Percentiles rank a stretch among this genome's conserved stretches.
phyloP scores from a whole-genome alignment of 371 early-diverging fungal genomes.

The Gilbertella persicaria region DNA sequence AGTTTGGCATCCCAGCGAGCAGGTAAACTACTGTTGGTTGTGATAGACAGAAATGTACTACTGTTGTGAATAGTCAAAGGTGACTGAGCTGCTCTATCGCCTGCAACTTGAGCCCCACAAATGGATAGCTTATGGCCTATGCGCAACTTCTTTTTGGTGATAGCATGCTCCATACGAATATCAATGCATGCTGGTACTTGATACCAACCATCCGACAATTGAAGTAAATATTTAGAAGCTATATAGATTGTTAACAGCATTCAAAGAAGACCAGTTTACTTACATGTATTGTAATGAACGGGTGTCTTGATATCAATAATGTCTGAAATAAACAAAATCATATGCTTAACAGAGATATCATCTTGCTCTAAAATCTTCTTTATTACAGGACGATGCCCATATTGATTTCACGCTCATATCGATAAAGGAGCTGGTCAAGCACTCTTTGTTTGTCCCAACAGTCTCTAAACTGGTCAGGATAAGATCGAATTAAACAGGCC shows the following conservation, averaged over 20 bases:
- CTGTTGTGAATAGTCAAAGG: conserved; percentile 19
- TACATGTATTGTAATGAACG: conserved; percentile 15
- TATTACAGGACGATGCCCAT: conserved; percentile 67
- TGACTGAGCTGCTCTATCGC: conserved; percentile 36
- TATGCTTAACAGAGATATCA: conserved; percentile 53
- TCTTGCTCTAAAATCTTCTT: conserved; percentile 75
- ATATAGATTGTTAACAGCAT: background rate
- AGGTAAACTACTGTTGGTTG: conserved; percentile 62
- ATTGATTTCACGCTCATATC: conserved; percentile 76
- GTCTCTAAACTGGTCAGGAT: conserved; percentile 43
- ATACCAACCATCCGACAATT: conserved; percentile 86
- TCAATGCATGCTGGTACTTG: conserved; percentile 62
- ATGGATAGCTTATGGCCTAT: conserved; percentile 73
- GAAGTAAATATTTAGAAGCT: conserved; percentile 30
- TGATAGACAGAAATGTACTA: conserved; percentile 40
- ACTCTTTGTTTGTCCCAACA: conserved; percentile 56
- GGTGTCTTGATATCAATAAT: conserved; percentile 28
- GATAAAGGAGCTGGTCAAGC: conserved; percentile 59
- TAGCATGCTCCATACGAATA: conserved; percentile 45
- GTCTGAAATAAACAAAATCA: conserved; percentile 71
- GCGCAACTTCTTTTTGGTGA: conserved; percentile 42
- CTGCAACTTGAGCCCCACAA: conserved; percentile 64
- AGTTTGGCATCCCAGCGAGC: conserved; percentile 73
- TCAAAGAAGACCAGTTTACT: background rate
- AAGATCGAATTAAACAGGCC: conserved; percentile 61